Conservation (phyloP, 176 grass and related monocot genomes). For the Eleusine indica region DNA sequence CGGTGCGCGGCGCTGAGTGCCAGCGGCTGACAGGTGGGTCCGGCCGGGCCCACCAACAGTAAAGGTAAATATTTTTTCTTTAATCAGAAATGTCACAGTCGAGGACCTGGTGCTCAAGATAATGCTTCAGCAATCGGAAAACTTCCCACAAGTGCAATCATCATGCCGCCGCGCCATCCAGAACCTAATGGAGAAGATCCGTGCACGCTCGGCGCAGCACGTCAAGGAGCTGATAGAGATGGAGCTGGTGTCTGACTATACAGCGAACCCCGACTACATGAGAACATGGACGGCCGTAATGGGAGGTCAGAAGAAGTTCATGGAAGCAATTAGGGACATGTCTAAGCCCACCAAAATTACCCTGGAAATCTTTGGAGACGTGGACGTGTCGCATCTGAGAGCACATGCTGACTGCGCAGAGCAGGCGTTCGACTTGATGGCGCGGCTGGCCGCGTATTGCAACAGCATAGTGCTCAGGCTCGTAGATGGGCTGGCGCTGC, state of each 20-base stretch:
- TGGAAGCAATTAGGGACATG: not conserved
- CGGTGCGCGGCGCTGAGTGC: too few species aligned
- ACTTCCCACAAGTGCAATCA: conserved; percentile 50
- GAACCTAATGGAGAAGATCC: conserved; percentile 43
- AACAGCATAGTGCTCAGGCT: conserved; percentile 50
- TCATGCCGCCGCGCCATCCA: conserved; percentile 39
- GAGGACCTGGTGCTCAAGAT: conserved; percentile 22
- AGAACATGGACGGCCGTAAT: not conserved
- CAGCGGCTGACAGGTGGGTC: too few species aligned
- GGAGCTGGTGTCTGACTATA: conserved; percentile 48
- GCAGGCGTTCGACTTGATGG: conserved; percentile 52
- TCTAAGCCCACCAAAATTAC: not conserved
- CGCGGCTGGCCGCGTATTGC: conserved; percentile 50
- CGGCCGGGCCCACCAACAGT: too few species aligned
- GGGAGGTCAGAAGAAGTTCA: not conserved
- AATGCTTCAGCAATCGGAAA: not conserved
- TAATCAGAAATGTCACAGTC: too few species aligned
- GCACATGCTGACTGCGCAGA: not conserved
- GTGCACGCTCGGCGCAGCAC: not conserved
- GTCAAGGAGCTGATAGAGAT: conserved; percentile 20
- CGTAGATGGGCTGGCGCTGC: conserved; percentile 47
- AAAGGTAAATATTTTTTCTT: too few species aligned
- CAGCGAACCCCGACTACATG: conserved; percentile 42
- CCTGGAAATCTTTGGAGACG: conserved; percentile 31
- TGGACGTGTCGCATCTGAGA: conserved; percentile 38